Percentiles rank a stretch among this genome's conserved stretches.
Evolutionary conservation across 1,284 basidiomycete species (phyloP).

Genomic region (Tranzscheliella williamsii): DNA sequence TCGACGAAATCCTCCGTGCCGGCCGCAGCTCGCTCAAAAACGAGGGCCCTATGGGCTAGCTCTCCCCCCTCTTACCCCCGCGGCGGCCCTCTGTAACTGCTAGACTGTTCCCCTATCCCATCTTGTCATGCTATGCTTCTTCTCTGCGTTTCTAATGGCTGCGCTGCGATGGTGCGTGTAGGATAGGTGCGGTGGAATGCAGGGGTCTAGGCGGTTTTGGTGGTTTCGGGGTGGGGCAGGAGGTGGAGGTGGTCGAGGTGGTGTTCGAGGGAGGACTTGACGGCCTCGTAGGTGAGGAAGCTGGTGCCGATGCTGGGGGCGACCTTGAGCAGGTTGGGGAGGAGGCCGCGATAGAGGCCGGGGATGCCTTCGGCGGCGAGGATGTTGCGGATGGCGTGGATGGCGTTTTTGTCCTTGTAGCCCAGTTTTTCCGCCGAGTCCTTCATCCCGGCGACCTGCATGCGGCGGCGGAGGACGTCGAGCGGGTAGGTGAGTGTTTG

Average conservation of each 20-base stretch:
- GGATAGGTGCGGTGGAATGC: too few relatives aligned
- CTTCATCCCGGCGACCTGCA: constrained; percentile 90
- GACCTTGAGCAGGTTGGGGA: constrained; percentile 84
- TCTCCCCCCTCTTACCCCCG: not conserved
- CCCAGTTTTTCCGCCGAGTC: constrained; percentile 65
- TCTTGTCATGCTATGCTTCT: too few relatives aligned
- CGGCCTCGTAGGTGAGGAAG: constrained; percentile 54
- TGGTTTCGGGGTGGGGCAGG: constrained; percentile 1
- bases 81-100: too few relatives aligned
- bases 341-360: constrained; percentile 82
- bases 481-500: constrained; percentile 95
- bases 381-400: constrained; percentile 73
- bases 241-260: constrained; percentile 28
- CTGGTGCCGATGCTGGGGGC: constrained; percentile 57
- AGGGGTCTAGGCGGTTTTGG: too few relatives aligned
- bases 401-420: constrained; percentile 71
- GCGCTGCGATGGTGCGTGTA: too few relatives aligned
- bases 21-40: constrained; percentile 64
- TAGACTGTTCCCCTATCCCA: not conserved
- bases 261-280: constrained; percentile 31
- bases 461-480: constrained; percentile 88
- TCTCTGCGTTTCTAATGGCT: too few relatives aligned
- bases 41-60: constrained; percentile 42
- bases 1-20: constrained; percentile 92
- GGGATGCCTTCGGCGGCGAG: constrained; percentile 73